Percentiles rank a stretch among this genome's conserved stretches.
These are phyloP conservation scores for Sporothrix variecibatus DNA, from an alignment of 2,329 filamentous ascomycete genomes.

Conservation along the genomic window DNA sequence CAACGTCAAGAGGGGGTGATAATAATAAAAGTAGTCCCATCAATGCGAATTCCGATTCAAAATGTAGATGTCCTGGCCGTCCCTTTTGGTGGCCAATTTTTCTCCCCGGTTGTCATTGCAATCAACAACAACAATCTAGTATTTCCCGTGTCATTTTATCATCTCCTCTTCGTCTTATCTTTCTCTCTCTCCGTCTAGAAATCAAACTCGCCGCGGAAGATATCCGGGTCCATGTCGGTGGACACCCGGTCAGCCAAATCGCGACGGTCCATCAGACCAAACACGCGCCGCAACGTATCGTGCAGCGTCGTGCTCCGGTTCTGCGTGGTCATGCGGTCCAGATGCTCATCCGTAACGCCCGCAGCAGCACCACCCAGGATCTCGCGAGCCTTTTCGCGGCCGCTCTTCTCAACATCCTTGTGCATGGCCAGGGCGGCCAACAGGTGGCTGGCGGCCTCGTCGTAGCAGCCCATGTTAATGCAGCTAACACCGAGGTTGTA, in stretches of 20 bases:
- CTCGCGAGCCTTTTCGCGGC: slow-evolving; percentile 79
- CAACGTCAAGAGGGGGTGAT: not conserved
- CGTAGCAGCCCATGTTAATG: slow-evolving; percentile 95
- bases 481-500: slow-evolving; percentile 97
- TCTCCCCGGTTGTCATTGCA: not conserved
- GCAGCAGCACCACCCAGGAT: slow-evolving; percentile 65
- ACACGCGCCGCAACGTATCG: slow-evolving; percentile 91
- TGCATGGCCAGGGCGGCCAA: slow-evolving; percentile 94
- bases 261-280: slow-evolving; percentile 88
- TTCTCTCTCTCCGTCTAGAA: slow-evolving; percentile 51
- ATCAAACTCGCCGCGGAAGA: slow-evolving; percentile 88
- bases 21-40: slow-evolving; percentile 1
- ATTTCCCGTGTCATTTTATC: not conserved
- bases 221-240: slow-evolving; percentile 84
- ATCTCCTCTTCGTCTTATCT: not conserved
- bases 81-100: not conserved
- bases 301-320: slow-evolving; percentile 97
- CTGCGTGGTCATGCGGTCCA: slow-evolving; percentile 87
- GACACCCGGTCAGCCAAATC: slow-evolving; percentile 88
- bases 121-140: not conserved
- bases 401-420: slow-evolving; percentile 85
- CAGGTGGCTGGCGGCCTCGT: slow-evolving; percentile 89
- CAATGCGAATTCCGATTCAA: not conserved
- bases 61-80: not conserved
- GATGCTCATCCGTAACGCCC: slow-evolving; percentile 63